Conservation (phyloP, 768 basidiomycete genomes). For the Holtermanniella nyarrowii region DNA sequence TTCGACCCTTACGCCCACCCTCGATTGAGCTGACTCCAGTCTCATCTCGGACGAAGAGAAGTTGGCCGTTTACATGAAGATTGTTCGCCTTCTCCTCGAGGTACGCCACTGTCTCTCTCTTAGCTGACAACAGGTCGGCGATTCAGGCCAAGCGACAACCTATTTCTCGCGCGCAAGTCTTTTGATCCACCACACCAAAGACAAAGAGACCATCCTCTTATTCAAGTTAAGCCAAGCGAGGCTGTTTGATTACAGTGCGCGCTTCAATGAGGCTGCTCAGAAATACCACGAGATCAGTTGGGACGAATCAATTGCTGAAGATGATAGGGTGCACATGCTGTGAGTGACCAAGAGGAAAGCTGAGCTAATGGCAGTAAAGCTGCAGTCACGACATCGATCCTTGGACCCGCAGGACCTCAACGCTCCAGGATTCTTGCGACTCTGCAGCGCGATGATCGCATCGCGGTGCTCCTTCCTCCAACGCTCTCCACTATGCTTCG, state of each 20-base stretch:
- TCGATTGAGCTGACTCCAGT: constrained; percentile 38
- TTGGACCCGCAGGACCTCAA: constrained; percentile 93
- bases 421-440: constrained; percentile 86
- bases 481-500: constrained; percentile 67
- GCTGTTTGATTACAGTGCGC: constrained; percentile 81
- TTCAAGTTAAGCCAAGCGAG: constrained; percentile 51
- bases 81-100: constrained; percentile 85
- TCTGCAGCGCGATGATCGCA: constrained; percentile 86
- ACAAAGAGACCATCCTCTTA: constrained; percentile 55
- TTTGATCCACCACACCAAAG: constrained; percentile 65
- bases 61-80: constrained; percentile 80
- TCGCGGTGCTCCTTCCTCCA: constrained; percentile 56
- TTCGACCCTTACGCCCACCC: neutral
- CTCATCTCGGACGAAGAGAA: constrained; percentile 71
- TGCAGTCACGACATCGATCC: constrained; percentile 89
- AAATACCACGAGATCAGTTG: constrained; percentile 92
- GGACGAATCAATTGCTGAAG: constrained; percentile 82
- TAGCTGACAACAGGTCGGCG: constrained; percentile 53
- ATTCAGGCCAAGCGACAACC: constrained; percentile 93
- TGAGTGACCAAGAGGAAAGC: constrained; percentile 42
- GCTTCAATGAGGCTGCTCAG: constrained; percentile 87
- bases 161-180: constrained; percentile 94
- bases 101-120: constrained; percentile 15
- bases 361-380: constrained; percentile 45
- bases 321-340: constrained; percentile 83